Conservation (phyloP, 495 filamentous ascomycete species). For the Penicillium canariense region DNA sequence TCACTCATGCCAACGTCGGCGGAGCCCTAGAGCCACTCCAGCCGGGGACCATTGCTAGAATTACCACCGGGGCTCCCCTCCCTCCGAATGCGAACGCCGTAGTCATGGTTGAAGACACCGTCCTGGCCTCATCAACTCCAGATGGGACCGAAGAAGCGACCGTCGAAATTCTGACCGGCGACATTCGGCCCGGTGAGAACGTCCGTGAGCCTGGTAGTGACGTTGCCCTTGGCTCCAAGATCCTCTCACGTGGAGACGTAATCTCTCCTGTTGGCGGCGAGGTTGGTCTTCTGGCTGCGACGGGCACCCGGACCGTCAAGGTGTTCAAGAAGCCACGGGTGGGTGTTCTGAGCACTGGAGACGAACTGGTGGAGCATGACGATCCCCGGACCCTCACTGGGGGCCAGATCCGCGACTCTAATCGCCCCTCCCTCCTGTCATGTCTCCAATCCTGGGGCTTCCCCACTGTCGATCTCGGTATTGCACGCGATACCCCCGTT, state of each 20-base stretch:
- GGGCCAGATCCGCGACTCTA: conserved; percentile 91
- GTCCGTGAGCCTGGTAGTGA: conserved; percentile 91
- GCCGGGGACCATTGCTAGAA: conserved; percentile 75
- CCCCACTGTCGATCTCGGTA: conserved; percentile 79
- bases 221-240: conserved; percentile 61
- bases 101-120: conserved; percentile 96
- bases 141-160: conserved; percentile 82
- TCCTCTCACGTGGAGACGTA: conserved; percentile 72
- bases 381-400: conserved; percentile 59
- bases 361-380: conserved; percentile 83
- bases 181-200: conserved; percentile 78
- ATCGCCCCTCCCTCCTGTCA: conserved; percentile 79
- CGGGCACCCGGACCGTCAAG: conserved; percentile 70
- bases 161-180: conserved; percentile 76
- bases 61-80: conserved; percentile 91
- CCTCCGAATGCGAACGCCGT: conserved; percentile 87
- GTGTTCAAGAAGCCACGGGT: conserved; percentile 76
- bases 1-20: conserved; percentile 79
- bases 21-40: conserved; percentile 56
- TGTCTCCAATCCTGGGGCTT: conserved; percentile 75
- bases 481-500: conserved; percentile 70
- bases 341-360: conserved; percentile 89
- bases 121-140: conserved; percentile 65
- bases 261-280: conserved; percentile 86
- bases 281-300: conserved; percentile 82